phyloP scores from a whole-genome alignment of 306 rosid genomes.

The Rosa chinensis region DNA sequence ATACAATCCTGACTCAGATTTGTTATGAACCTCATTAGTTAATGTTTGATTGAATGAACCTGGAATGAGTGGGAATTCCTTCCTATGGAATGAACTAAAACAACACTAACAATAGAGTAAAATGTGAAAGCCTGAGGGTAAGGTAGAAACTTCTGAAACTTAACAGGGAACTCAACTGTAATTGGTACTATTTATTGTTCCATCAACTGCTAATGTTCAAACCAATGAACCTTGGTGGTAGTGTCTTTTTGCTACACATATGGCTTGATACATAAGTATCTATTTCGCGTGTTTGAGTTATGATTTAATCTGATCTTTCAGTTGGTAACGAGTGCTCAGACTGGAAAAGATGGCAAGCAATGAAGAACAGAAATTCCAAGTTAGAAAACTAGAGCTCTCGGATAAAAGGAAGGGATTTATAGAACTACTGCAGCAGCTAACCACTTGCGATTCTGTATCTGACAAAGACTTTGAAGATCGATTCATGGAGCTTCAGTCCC shows the following conservation, averaged over 20 bases:
- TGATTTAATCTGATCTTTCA: not conserved
- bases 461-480: constrained; percentile 64
- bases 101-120: not conserved
- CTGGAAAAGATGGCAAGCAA: constrained; percentile 31
- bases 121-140: not conserved
- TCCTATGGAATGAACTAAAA: too few relatives aligned
- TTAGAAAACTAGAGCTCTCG: constrained; percentile 51
- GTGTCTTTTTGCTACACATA: not conserved
- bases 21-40: not conserved
- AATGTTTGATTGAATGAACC: not conserved
- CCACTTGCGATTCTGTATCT: constrained; percentile 66
- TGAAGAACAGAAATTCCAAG: constrained; percentile 39
- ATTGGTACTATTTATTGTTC: not conserved
- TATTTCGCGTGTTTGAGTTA: not conserved
- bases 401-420: constrained; percentile 78
- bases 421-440: constrained; percentile 67
- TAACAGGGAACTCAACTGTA: too few relatives aligned
- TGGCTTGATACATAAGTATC: not conserved
- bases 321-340: not conserved
- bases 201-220: not conserved
- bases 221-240: not conserved
- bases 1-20: not conserved
- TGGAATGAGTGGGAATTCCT: not conserved
- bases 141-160: not conserved
- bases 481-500: constrained; percentile 50